Conservation (phyloP, 495 filamentous ascomycete genomes). For the Trichodelitschia bisporula region DNA sequence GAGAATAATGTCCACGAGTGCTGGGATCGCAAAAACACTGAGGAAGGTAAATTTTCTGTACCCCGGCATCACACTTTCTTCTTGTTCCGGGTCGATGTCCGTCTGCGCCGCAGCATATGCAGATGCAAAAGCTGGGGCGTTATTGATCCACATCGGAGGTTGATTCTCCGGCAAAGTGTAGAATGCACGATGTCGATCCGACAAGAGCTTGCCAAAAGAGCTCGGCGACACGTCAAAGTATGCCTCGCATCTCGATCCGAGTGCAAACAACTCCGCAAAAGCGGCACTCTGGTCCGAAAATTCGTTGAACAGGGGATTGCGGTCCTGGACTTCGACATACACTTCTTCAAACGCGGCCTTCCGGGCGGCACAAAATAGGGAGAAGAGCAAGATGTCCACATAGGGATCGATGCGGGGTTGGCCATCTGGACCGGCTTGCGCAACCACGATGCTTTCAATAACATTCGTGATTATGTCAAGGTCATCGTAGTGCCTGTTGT, state of each 20-base stretch:
- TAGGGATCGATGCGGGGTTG: conserved; percentile 19
- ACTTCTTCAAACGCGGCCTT: conserved; percentile 33
- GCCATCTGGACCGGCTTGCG: conserved; percentile 9
- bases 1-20: conserved; percentile 32
- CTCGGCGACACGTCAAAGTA: conserved; percentile 32
- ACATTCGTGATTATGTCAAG: conserved; percentile 19
- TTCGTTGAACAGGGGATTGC: conserved; percentile 31
- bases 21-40: conserved; percentile 34
- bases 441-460: conserved; percentile 7
- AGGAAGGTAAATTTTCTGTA: conserved; percentile 31
- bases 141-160: conserved; percentile 27
- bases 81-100: conserved; percentile 27
- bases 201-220: conserved; percentile 28
- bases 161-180: conserved; percentile 20
- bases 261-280: conserved; percentile 34
- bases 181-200: conserved; percentile 24
- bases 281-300: conserved; percentile 32
- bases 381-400: conserved; percentile 26
- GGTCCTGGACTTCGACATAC: conserved; percentile 31
- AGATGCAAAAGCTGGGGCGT: conserved; percentile 24
- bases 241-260: conserved; percentile 33
- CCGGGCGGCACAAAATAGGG: conserved; percentile 29
- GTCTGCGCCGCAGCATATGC: conserved; percentile 28
- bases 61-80: conserved; percentile 19
- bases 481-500: conserved; percentile 17